Evolutionary conservation across 352 stramenopile genomes (phyloP).

Genomic region (Pythium vanterpoolii): DNA sequence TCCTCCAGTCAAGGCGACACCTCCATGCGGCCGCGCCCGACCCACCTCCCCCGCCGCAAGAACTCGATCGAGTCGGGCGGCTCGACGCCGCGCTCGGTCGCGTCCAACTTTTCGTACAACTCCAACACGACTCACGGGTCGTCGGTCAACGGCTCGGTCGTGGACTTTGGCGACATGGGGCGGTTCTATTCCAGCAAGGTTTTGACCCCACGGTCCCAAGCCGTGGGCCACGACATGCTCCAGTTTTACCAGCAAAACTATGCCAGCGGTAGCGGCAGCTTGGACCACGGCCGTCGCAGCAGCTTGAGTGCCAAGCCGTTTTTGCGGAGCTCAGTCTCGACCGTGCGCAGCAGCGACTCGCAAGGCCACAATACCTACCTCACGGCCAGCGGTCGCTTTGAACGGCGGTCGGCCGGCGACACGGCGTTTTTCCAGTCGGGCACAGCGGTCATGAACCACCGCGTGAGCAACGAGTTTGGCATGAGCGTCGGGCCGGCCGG

Average conservation of each 20-base stretch:
- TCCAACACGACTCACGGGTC: slow-evolving; percentile 68
- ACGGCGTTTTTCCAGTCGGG: slow-evolving; percentile 24
- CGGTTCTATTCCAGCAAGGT: slow-evolving; percentile 54
- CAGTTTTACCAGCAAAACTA: slow-evolving; percentile 32
- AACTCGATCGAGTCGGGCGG: slow-evolving; percentile 65
- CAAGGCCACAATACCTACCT: slow-evolving; percentile 9
- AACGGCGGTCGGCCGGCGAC: slow-evolving; percentile 21
- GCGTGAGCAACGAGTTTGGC: slow-evolving; percentile 23
- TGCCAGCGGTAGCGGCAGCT: slow-evolving; percentile 15
- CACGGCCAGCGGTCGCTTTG: slow-evolving; percentile 15
- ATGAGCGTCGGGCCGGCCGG: not conserved
- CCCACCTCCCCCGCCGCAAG: slow-evolving; percentile 29
- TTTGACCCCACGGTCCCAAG: slow-evolving; percentile 19
- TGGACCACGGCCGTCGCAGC: slow-evolving; percentile 18
- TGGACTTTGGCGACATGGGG: slow-evolving; percentile 78
- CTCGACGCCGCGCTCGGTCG: slow-evolving; percentile 62
- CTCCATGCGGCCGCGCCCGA: not conserved
- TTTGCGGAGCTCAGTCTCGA: slow-evolving; percentile 23
- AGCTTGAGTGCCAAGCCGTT: slow-evolving; percentile 17
- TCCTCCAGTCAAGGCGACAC: slow-evolving; percentile 8
- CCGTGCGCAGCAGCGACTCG: slow-evolving; percentile 26
- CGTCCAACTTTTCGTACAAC: slow-evolving; percentile 77
- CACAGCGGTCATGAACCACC: slow-evolving; percentile 26
- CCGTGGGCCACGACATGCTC: slow-evolving; percentile 24
- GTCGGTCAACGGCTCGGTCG: slow-evolving; percentile 58